phyloP scores from a whole-genome alignment of 306 rosid species.

The Castanea crenata region DNA sequence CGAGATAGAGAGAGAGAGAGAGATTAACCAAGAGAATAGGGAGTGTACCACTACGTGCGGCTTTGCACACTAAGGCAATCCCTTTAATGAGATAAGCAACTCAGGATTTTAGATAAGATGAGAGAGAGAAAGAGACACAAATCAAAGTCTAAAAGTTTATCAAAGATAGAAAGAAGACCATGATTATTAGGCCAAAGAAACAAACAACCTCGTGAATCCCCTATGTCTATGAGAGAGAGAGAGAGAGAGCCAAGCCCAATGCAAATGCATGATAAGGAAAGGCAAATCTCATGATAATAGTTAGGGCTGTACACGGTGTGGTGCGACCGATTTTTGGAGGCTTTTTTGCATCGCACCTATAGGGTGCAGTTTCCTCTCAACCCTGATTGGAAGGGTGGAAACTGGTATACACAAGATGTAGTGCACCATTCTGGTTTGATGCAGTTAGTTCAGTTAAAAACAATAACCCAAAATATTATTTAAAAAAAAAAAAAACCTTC shows the following conservation, averaged over 20 bases:
- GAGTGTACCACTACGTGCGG: constrained; percentile 60
- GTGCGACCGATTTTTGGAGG: too few relatives aligned
- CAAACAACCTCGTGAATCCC: constrained; percentile 19
- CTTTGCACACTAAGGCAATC: constrained; percentile 49
- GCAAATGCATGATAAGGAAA: constrained; percentile 86
- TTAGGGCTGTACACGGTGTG: too few relatives aligned
- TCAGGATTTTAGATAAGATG: constrained; percentile 44
- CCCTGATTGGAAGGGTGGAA: too few relatives aligned
- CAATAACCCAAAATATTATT: too few relatives aligned
- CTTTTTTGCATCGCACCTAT: too few relatives aligned
- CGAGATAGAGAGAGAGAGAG: constrained; percentile 37
- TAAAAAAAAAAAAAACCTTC: too few relatives aligned
- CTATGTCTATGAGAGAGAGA: background rate
- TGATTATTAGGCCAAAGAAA: constrained; percentile 36
- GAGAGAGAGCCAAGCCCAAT: constrained; percentile 28
- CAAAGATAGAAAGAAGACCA: constrained; percentile 21
- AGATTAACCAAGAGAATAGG: constrained; percentile 94
- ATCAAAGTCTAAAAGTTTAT: constrained; percentile 38
- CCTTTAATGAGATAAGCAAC: constrained; percentile 72
- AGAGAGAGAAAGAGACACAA: constrained; percentile 37
- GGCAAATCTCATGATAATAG: constrained; percentile 82
- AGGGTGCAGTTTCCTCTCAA: too few relatives aligned
- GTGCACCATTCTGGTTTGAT: too few relatives aligned
- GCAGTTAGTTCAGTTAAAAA: too few relatives aligned
- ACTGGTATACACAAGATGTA: too few relatives aligned